Percentiles rank a stretch among this genome's conserved stretches.
These are phyloP conservation scores for Aspergillus pseudonomiae DNA, from an alignment of 2,329 filamentous ascomycete genomes.

Conservation along the genomic window DNA sequence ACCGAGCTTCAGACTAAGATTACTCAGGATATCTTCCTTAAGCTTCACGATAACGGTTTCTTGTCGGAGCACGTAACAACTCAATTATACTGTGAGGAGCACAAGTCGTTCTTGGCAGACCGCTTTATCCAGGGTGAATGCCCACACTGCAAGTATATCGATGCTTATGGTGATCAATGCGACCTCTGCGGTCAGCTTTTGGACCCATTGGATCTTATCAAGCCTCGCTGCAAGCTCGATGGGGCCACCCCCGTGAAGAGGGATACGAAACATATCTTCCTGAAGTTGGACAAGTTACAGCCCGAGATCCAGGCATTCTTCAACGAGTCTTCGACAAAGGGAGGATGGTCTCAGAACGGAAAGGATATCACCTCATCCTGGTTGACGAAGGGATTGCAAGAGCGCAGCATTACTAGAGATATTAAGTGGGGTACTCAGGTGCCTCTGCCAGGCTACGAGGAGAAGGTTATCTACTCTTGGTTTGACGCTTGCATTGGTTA, in stretches of 20 bases:
- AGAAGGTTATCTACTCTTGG: slow-evolving; percentile 90
- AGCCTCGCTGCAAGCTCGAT: slow-evolving; percentile 90
- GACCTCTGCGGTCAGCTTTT: slow-evolving; percentile 73
- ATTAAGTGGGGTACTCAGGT: slow-evolving; percentile 82
- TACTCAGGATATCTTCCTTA: slow-evolving; percentile 84
- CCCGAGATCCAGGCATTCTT: slow-evolving; percentile 78
- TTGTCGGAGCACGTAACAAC: slow-evolving; percentile 83
- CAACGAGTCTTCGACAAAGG: slow-evolving; percentile 70
- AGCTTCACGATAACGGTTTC: slow-evolving; percentile 86
- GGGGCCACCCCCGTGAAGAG: slow-evolving; percentile 76
- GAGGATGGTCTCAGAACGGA: slow-evolving; percentile 54
- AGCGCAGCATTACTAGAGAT: slow-evolving; percentile 88
- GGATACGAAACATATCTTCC: slow-evolving; percentile 86
- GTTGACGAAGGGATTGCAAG: slow-evolving; percentile 75
- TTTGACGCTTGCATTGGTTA: slow-evolving; percentile 94
- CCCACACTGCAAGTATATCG: slow-evolving; percentile 61
- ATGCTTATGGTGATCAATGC: slow-evolving; percentile 74
- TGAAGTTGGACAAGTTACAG: slow-evolving; percentile 84
- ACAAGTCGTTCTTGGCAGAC: slow-evolving; percentile 72
- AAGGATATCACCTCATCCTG: slow-evolving; percentile 50
- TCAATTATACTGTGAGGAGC: slow-evolving; percentile 83
- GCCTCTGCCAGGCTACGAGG: slow-evolving; percentile 63
- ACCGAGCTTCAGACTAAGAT: slow-evolving; percentile 89
- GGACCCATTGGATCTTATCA: slow-evolving; percentile 75
- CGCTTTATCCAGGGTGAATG: slow-evolving; percentile 62